Evolutionary conservation across 1,284 basidiomycete genomes (phyloP), one percentile per base, ranked within the genome.

Genomic region (Ustilago sp.): DNA sequence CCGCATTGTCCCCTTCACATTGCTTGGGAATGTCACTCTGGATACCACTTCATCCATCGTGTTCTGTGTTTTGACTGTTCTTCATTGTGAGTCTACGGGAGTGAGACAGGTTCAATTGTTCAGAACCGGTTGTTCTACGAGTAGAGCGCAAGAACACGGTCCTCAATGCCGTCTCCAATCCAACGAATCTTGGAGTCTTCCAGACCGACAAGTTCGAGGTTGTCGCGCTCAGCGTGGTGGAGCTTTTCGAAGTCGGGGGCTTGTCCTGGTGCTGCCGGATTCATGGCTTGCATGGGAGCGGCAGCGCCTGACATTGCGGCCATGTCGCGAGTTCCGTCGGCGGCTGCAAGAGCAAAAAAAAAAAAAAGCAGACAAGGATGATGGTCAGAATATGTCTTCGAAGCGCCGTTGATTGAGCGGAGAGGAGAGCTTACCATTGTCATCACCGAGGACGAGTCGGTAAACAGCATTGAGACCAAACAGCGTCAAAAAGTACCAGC

Each of bases 401-500:
- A 45, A 38, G 35, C 43, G 9, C 2, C 8, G 52, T 17, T 4
- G 34, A 1, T 35, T 15, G 32, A 28, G 34, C 31, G n/a, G n/a
- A 19, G 32, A 12, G 34, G 34, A 15, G 31, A 11, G 88, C 91
- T 84, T 80, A 96, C 95, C 90, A 83, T 97, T 96, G 70, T 95
- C 94, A 55, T 90, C 90, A 8, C 97, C 97, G 66, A 99, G 91
- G 61, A 99, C 90, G 62, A 98, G 91, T 68, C 93, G 92, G 88
- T 98, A 98, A 13, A 99, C 88, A 17, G 95, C 95, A 84, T 98
- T 98, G 67, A 99, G 88, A 61, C 97, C 97, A 86, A 99, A 99
- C 86, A 98, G 93, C 88, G 98, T 98, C 81, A 99, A 90, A 87
- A 99, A 99, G 88, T 99, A 99, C 97, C 97, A 99, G 35, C 94